A percentile compares a stretch with the other conserved stretches of the same genome.
Conservation (phyloP, 2,329 filamentous ascomycete species). For the Ophiostoma australiae region DNA sequence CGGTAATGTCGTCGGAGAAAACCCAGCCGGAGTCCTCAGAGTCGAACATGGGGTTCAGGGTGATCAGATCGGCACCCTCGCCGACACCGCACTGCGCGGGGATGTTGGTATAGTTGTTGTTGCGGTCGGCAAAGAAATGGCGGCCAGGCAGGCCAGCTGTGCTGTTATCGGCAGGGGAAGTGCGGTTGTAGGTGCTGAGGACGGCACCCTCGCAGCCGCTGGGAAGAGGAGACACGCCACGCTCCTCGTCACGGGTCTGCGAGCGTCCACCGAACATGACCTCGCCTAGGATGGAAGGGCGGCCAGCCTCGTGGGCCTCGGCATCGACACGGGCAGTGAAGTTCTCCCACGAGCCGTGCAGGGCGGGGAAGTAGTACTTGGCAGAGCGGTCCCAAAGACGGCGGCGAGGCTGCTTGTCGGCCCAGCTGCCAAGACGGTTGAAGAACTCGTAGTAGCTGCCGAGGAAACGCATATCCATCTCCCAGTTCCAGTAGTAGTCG, state of each 20-base stretch:
- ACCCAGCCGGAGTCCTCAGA: constrained; percentile 67
- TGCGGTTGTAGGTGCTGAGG: constrained; percentile 26
- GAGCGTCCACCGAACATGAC: constrained; percentile 47
- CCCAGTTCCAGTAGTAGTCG: constrained; percentile 65
- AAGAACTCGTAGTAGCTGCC: constrained; percentile 71
- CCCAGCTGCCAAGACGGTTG: constrained; percentile 61
- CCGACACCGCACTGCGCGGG: constrained; percentile 58
- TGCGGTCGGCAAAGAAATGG: constrained; percentile 25
- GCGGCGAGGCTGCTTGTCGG: constrained; percentile 60
- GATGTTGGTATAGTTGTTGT: constrained; percentile 28
- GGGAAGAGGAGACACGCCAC: constrained; percentile 50
- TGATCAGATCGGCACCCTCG: constrained; percentile 38
- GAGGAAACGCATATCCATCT: constrained; percentile 62
- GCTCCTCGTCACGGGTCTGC: constrained; percentile 48
- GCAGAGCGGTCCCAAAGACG: constrained; percentile 74
- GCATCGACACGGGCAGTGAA: constrained; percentile 61
- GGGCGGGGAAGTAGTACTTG: constrained; percentile 68
- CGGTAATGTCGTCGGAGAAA: constrained; percentile 64
- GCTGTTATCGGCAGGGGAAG: constrained; percentile 17
- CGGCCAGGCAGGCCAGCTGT: constrained; percentile 12
- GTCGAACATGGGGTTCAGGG: constrained; percentile 48
- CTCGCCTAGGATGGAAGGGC: constrained; percentile 65
- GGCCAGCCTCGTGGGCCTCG: constrained; percentile 51
- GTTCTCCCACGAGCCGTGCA: constrained; percentile 67
- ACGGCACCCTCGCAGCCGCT: constrained; percentile 49